phyloP scores from a whole-genome alignment of 805 yeast genomes.

The Cyberlindnera misumaiensis region DNA sequence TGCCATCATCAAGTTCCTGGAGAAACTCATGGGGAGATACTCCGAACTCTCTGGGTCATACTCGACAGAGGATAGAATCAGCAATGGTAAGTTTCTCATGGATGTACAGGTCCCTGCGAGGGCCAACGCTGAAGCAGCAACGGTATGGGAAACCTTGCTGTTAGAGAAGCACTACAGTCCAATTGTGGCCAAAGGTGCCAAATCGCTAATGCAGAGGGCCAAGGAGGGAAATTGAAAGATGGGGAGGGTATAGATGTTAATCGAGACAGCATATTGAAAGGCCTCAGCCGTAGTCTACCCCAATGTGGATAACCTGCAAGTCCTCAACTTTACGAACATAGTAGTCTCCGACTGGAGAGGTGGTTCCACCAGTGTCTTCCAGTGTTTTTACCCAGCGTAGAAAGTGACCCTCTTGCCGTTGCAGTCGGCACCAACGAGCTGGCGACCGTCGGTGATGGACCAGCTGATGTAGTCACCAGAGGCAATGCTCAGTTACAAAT shows the following conservation, averaged over 20 bases:
- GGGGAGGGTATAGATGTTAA: too few species aligned
- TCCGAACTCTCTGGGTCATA: conserved; percentile 70
- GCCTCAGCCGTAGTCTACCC: neutral
- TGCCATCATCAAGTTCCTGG: conserved; percentile 72
- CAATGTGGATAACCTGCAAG: conserved; percentile 4
- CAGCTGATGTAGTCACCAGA: conserved; percentile 8
- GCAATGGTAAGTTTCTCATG: conserved; percentile 68
- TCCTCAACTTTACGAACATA: conserved; percentile 1
- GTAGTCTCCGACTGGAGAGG: conserved; percentile 6
- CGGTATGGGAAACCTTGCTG: conserved; percentile 81
- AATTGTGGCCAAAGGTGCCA: conserved; percentile 61
- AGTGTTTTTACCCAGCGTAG: conserved; percentile 37
- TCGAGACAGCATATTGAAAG: too few species aligned
- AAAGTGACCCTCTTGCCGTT: conserved; percentile 22
- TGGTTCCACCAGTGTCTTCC: conserved; percentile 26
- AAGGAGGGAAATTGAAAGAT: too few species aligned
- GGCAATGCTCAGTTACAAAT: conserved; percentile 9
- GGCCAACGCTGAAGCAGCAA: conserved; percentile 81
- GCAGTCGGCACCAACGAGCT: conserved; percentile 25
- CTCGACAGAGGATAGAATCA: conserved; percentile 82
- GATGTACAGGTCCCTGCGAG: conserved; percentile 64
- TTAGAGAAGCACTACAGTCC: conserved; percentile 82
- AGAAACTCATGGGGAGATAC: conserved; percentile 64
- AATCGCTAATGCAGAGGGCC: conserved; percentile 24
- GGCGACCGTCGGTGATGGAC: conserved; percentile 14